These are phyloP conservation scores for Camelina hispida DNA, from an alignment of 345 rosid species.

Conservation along the genomic window DNA sequence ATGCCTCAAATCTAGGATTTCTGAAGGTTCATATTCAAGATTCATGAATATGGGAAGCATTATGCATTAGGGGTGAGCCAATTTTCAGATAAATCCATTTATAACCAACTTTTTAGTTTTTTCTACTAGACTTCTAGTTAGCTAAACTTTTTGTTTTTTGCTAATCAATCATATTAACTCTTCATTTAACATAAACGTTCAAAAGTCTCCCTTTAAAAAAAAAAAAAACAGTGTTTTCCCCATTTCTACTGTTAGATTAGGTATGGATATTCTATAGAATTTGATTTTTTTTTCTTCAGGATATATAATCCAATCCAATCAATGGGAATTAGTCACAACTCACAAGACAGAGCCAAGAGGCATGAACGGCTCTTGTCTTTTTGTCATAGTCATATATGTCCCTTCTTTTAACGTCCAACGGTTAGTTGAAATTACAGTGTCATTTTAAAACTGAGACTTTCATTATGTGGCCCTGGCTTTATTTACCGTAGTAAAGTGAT, in stretches of 20 bases:
- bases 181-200: background rate
- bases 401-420: conserved; percentile 10
- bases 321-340: too few species aligned
- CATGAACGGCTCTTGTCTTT: too few species aligned
- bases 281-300: too few species aligned
- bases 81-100: background rate
- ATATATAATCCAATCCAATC: too few species aligned
- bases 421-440: conserved; percentile 6
- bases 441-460: conserved; percentile 14
- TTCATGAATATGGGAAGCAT: background rate
- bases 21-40: background rate
- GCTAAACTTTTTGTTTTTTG: background rate
- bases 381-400: too few species aligned
- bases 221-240: background rate
- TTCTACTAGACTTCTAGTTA: background rate
- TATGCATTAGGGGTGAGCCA: background rate
- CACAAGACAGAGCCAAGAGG: too few species aligned
- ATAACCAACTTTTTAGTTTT: background rate
- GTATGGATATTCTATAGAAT: background rate
- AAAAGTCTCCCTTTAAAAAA: too few species aligned
- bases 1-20: too few species aligned
- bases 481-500: conserved; percentile 25
- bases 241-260: background rate
- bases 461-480: conserved; percentile 12
- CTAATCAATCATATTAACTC: background rate